A percentile compares a stretch with the other conserved stretches of the same genome.
These are phyloP conservation scores for Melampsora abietis-canadensis DNA, from an alignment of 1,284 basidiomycete genomes.

Conservation along the genomic window DNA sequence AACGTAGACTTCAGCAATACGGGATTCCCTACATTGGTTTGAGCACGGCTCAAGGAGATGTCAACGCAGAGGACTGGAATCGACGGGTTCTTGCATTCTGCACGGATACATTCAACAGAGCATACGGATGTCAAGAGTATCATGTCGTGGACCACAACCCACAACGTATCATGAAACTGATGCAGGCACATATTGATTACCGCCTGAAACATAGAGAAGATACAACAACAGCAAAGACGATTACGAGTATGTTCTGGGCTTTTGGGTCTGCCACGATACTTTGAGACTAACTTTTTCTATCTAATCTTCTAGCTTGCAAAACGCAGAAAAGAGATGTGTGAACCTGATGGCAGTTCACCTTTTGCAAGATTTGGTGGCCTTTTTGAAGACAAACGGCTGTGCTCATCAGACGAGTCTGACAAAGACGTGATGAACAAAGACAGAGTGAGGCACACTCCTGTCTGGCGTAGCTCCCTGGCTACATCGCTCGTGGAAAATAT, in stretches of 20 bases:
- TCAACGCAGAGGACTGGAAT: constrained; percentile 17
- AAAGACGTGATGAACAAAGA: background rate
- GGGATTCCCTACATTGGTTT: constrained; percentile 15
- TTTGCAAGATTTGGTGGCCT: background rate
- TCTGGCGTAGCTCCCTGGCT: background rate
- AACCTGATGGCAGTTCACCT: too few relatives aligned
- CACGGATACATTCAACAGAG: constrained; percentile 12
- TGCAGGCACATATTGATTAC: background rate
- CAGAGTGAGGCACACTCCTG: background rate
- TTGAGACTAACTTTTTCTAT: too few relatives aligned
- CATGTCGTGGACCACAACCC: background rate
- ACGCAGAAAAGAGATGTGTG: background rate
- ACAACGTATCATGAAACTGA: background rate
- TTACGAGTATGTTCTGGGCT: too few relatives aligned
- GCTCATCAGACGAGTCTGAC: background rate
- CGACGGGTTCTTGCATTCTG: constrained; percentile 8
- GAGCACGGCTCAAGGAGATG: background rate
- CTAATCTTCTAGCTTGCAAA: background rate
- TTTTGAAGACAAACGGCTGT: background rate
- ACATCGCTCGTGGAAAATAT: constrained; percentile 1
- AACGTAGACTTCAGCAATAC: constrained; percentile 6
- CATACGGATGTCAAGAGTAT: background rate
- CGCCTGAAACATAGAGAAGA: constrained; percentile 1
- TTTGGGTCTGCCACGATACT: too few relatives aligned
- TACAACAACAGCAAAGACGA: background rate